Conservation (phyloP, 2,329 filamentous ascomycete species). For the Talaromyces sp. region DNA sequence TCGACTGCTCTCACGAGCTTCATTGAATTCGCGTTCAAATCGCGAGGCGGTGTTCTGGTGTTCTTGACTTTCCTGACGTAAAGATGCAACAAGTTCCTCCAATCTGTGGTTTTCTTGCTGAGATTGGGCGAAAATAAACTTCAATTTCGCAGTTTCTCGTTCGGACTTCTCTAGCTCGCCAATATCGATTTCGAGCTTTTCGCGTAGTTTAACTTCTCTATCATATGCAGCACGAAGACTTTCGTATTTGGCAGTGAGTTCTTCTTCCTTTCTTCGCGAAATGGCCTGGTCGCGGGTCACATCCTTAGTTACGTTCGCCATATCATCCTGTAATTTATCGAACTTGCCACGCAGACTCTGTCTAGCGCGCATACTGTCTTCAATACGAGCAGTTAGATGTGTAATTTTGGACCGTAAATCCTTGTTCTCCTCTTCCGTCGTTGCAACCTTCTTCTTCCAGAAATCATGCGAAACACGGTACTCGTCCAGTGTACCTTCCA, state of each 20-base stretch:
- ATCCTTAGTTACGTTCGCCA: conserved; percentile 73
- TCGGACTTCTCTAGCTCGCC: conserved; percentile 65
- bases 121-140: conserved; percentile 69
- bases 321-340: conserved; percentile 79
- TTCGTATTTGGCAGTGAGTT: conserved; percentile 54
- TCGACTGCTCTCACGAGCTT: conserved; percentile 74
- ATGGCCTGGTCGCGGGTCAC: conserved; percentile 77
- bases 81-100: conserved; percentile 50
- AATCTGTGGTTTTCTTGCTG: conserved; percentile 62
- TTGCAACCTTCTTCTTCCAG: conserved; percentile 58
- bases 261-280: conserved; percentile 66
- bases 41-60: conserved; percentile 66
- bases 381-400: conserved; percentile 70
- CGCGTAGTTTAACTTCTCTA: conserved; percentile 63
- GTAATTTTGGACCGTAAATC: conserved; percentile 70
- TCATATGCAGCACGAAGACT: conserved; percentile 57
- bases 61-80: conserved; percentile 59
- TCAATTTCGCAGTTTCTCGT: conserved; percentile 71
- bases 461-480: conserved; percentile 59
- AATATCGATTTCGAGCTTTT: conserved; percentile 59
- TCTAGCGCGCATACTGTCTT: conserved; percentile 80
- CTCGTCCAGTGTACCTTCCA: conserved; percentile 61
- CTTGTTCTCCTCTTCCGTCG: conserved; percentile 61
- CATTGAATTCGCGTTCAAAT: conserved; percentile 77
- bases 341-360: conserved; percentile 83